Evolutionary conservation across 2,329 filamentous ascomycete genomes (phyloP), one percentile per base, ranked within the genome.

Genomic region (Phaeosphaeriaceae sp.): DNA sequence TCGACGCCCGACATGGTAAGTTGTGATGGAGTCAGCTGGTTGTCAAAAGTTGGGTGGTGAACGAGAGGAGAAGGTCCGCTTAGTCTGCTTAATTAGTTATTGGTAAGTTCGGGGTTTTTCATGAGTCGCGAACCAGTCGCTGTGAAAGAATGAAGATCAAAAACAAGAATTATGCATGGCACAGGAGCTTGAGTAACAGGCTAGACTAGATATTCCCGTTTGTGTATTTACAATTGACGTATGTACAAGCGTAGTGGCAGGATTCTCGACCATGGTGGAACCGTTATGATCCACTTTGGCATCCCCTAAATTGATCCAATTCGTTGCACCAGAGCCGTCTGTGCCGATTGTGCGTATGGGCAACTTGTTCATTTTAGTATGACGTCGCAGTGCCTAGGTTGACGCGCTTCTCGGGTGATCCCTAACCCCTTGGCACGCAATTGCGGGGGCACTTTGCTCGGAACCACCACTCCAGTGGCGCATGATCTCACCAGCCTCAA

Each of bases 1-100:
- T 79, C 78, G 30, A 77, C 60, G 37, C 70, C 71, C 16, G 73
- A 74, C 73, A 76, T 76, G 47, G 33, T 44, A 46, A 33, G 34
- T 26, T 34, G 37, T 29, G 26, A 29, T 18, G 39, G 28, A 15
- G 42, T 28, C 39, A 15, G 42, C 23, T 39, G 21, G 16, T 34
- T 3, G 13, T 33, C 23, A 6, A 36, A 15, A 15, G 15, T 17
- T 36, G 15, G 32, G 17, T 9, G 33, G 36, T 52, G 20, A 42
- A 48, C 36, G 20, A 9, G 20, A 16, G 13, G 36, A 5, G 32
- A 41, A 8, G 6, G n/a, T 18, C 23, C 7, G 20, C 18, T 40
- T 5, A 30, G 8, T 37, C 41, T 56, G 40, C 23, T 48, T 52
- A 52, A 54, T 52, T 48, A 54, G 51, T 38, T 43, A 29, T 47